Conservation (phyloP, 768 basidiomycete species). For the Rhizopogon roseolus region DNA sequence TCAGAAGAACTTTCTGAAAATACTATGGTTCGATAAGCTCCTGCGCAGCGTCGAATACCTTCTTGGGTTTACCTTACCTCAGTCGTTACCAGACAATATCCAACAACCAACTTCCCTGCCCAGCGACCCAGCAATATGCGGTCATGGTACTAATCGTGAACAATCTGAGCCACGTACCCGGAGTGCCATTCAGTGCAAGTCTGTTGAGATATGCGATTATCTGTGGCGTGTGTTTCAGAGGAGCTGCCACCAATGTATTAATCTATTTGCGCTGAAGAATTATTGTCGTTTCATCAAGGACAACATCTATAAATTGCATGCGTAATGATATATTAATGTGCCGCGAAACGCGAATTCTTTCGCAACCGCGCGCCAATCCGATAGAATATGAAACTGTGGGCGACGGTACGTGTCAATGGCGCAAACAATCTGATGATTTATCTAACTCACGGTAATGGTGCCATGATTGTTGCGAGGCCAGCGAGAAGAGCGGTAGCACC, state of each 20-base stretch:
- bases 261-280: background rate
- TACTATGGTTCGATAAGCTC: background rate
- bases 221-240: background rate
- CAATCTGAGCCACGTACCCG: background rate
- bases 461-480: slow-evolving; percentile 56
- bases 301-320: background rate
- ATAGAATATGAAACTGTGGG: slow-evolving; percentile 43
- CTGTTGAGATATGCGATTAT: too few species aligned
- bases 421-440: background rate
- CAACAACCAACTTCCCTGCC: background rate
- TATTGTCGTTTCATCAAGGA: background rate
- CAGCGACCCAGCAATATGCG: background rate
- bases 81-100: background rate
- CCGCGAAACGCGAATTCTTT: slow-evolving; percentile 38
- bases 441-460: slow-evolving; percentile 52
- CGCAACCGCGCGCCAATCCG: slow-evolving; percentile 41
- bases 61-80: background rate
- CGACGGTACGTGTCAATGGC: background rate
- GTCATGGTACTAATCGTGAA: background rate
- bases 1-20: background rate
- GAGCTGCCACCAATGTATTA: background rate
- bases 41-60: background rate
- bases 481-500: slow-evolving; percentile 72
- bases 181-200: too few species aligned
- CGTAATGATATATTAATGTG: slow-evolving; percentile 7